phyloP scores from a whole-genome alignment of 2,329 filamentous ascomycete genomes.

The Polychaeton citri region DNA sequence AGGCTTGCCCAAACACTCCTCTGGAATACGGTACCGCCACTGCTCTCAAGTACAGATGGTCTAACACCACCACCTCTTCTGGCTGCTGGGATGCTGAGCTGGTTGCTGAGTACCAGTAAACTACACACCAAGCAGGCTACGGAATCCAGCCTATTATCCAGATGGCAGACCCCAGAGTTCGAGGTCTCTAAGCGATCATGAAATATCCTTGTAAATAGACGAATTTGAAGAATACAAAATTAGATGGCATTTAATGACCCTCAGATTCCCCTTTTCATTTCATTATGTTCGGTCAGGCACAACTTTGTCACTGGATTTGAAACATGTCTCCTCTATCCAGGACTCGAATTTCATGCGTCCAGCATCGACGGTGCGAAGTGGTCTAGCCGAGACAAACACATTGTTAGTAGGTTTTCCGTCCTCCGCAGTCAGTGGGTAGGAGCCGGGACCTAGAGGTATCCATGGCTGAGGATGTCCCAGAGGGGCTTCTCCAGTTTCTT shows the following conservation, averaged over 20 bases:
- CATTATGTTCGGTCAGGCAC: no score
- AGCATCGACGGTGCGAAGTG: constrained; percentile 49
- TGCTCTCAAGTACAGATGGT: constrained; percentile 6
- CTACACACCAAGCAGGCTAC: no score
- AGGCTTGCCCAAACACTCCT: constrained; percentile 1
- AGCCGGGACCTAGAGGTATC: constrained; percentile 43
- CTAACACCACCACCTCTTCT: constrained; percentile 2
- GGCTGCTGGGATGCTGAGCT: constrained; percentile 4
- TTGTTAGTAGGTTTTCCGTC: constrained; percentile 1
- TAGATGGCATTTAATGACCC: no score
- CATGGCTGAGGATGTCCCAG: constrained; percentile 41
- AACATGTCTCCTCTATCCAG: constrained; percentile 49
- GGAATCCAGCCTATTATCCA: no score
- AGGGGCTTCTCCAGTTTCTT: constrained; percentile 41
- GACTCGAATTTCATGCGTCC: constrained; percentile 55
- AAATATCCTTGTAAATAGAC: no score
- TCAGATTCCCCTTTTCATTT: no score
- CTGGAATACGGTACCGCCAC: constrained; percentile 5
- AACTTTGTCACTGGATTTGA: neutral
- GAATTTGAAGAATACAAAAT: no score
- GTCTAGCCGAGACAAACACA: constrained; percentile 35
- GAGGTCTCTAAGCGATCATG: no score
- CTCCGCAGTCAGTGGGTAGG: neutral
- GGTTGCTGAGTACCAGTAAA: constrained; percentile 4
- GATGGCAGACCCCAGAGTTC: no score